phyloP scores from a whole-genome alignment of 768 basidiomycete genomes.

The Tulasnella sp. region DNA sequence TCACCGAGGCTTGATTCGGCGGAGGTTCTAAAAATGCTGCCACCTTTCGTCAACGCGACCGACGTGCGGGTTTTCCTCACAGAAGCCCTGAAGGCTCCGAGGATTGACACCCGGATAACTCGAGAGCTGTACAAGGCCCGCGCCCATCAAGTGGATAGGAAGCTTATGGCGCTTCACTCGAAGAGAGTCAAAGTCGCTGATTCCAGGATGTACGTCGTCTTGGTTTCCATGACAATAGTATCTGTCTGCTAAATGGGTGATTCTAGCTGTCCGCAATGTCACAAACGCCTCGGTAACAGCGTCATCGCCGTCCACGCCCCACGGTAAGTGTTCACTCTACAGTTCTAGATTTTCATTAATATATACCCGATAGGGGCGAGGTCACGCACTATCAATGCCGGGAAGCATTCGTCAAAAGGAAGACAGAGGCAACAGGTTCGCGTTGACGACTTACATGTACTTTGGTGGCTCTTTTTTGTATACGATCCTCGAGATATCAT shows the following conservation, averaged over 20 bases:
- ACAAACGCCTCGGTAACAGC: slow-evolving; percentile 83
- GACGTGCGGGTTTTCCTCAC: slow-evolving; percentile 69
- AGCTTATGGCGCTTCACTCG: slow-evolving; percentile 62
- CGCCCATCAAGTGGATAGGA: slow-evolving; percentile 60
- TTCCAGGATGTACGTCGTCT: slow-evolving; percentile 71
- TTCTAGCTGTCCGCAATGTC: slow-evolving; percentile 83
- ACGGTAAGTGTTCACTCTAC: slow-evolving; percentile 36
- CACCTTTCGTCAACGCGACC: slow-evolving; percentile 75
- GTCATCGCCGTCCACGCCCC: slow-evolving; percentile 91
- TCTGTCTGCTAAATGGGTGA: neutral
- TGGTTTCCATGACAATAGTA: neutral
- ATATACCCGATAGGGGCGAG: slow-evolving; percentile 51
- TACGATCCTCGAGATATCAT: neutral
- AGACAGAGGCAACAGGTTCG: neutral
- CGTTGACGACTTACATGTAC: neutral
- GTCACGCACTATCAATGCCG: slow-evolving; percentile 96
- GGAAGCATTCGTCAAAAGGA: slow-evolving; percentile 50
- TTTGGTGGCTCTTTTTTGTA: neutral
- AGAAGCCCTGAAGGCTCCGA: slow-evolving; percentile 50
- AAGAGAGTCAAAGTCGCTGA: slow-evolving; percentile 83
- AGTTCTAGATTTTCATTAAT: neutral
- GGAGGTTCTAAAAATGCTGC: slow-evolving; percentile 73
- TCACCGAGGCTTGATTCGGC: slow-evolving; percentile 68
- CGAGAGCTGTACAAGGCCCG: slow-evolving; percentile 61
- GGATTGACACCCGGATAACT: slow-evolving; percentile 58